Conservation (phyloP, 768 basidiomycete species). For the Suillus subaureus region DNA sequence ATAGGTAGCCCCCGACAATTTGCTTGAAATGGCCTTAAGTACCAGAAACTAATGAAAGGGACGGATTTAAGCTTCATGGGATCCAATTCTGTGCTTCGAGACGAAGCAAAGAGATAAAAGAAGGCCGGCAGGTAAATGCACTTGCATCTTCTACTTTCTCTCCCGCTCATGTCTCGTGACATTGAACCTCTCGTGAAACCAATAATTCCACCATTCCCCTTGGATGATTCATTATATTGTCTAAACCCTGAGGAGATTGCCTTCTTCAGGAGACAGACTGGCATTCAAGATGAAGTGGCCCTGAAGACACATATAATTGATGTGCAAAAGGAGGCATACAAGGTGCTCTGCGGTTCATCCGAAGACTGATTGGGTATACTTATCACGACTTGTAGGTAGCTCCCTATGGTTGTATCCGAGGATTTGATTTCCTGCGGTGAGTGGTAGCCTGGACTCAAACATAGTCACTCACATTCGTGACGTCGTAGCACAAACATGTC, state of each 20-base stretch:
- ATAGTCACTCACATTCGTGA: neutral
- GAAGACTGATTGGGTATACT: neutral
- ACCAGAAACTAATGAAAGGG: neutral
- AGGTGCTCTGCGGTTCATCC: neutral
- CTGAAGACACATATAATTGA: neutral
- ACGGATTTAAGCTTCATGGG: too few relatives aligned
- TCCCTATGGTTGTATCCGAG: slow-evolving; percentile 1
- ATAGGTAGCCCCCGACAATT: neutral
- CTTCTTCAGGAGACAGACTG: neutral
- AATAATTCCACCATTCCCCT: neutral
- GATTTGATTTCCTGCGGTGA: slow-evolving; percentile 2
- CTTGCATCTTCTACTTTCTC: neutral
- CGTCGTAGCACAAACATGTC: neutral
- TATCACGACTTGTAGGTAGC: neutral
- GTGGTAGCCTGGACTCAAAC: neutral
- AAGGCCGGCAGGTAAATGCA: neutral
- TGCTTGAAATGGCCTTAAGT: neutral
- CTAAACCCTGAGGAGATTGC: neutral
- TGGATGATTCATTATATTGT: slow-evolving; percentile 1
- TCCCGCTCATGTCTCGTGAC: neutral
- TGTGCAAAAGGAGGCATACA: neutral
- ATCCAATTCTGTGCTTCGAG: too few relatives aligned
- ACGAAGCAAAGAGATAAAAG: neutral
- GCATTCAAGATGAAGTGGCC: neutral
- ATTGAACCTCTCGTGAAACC: neutral